Evolutionary conservation across 2,329 filamentous ascomycete genomes (phyloP), one percentile per base, ranked within the genome.

Genomic region (Phaeosphaeriaceae sp.): DNA sequence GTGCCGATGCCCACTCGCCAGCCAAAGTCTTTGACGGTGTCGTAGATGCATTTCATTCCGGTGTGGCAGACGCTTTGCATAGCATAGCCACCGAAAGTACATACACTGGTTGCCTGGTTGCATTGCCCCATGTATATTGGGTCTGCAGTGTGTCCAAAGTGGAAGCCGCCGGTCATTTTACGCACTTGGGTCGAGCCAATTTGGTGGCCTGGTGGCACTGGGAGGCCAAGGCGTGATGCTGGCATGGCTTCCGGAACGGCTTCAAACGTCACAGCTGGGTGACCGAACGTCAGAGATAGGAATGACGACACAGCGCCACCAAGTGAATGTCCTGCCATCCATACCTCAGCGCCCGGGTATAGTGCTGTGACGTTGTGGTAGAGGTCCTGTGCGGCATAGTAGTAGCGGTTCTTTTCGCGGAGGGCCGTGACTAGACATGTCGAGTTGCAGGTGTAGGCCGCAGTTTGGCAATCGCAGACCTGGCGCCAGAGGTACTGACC

Each of bases 91-190:
- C 87, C 93, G 65, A 96, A 86, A 0, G 92, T 94, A 73, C 94
- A 97, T 9, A 88, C 86, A 2, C 93, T 92, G 2, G 90, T 92
- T 2, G 90, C 90, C 26, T 89, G 90, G 65, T 96, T 97, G 75
- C 94, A 97, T 0, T 87, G 90, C 26, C 94, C 94, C 77, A 97
- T 92, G 66, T 88, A 99, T 28, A 99, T 87, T 0, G 94, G 94
- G 72, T 99, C 94, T 0, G 94, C 94, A 0, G 92, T 97, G 66
- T 97, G 92, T 3, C 94, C 94, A 70, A 97, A 93, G 72, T 99
- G 94, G 67, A 86, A 95, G 0, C 89, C 81, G 11, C 90, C 92
- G 0, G 91, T 95, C 64, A 85, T 83, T 50, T 62, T 63, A 15
- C 70, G 65, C 30, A 63, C 54, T 65, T 95, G 90, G 23, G 90